Evolutionary conservation across 2,329 filamentous ascomycete species (phyloP).

Genomic region (Phialocephala subalpina): DNA sequence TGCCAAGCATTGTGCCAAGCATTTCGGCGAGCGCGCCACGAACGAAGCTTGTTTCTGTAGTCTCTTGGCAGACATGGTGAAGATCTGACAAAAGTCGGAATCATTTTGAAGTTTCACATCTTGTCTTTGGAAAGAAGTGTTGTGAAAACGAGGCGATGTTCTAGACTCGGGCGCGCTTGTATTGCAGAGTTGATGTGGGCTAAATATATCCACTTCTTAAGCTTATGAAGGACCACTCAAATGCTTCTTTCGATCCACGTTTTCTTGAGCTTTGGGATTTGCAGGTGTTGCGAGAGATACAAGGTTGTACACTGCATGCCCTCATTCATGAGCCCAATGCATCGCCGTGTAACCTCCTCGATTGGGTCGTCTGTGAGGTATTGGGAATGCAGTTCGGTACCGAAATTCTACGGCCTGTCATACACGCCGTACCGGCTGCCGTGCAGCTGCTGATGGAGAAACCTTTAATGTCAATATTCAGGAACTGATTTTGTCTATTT

Average conservation of each 20-base stretch:
- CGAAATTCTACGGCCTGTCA: neutral
- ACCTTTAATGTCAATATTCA: too few species aligned
- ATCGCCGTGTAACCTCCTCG: too few species aligned
- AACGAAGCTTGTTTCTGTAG: slow-evolving; percentile 8
- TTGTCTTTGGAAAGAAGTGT: neutral
- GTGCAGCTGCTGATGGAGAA: too few species aligned
- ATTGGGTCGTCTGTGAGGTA: too few species aligned
- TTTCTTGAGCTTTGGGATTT: neutral
- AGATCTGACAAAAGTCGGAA: neutral
- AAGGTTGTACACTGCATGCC: too few species aligned
- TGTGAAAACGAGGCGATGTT: neutral
- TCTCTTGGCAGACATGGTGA: slow-evolving; percentile 3
- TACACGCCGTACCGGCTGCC: neutral
- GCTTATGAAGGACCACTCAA: neutral
- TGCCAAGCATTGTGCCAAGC: neutral
- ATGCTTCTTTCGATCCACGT: neutral
- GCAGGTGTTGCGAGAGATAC: neutral
- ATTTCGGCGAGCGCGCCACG: slow-evolving; percentile 1
- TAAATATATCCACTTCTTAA: neutral
- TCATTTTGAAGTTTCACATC: neutral
- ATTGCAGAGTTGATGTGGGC: neutral
- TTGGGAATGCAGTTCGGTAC: neutral
- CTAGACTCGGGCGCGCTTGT: neutral
- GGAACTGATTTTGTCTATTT: too few species aligned
- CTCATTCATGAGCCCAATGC: too few species aligned